Percentiles rank a stretch among this genome's conserved stretches.
phyloP scores from a whole-genome alignment of 345 rosid species.

The Arabidopsis thaliana region TAIR10.1 NC_003071.7:10619001-10619500 shows the following conservation, averaged over 20 bases:
- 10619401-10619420: conserved; percentile 58
- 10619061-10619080: conserved; percentile 26
- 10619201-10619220: conserved; percentile 56
- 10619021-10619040: conserved; percentile 1
- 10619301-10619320: conserved; percentile 60
- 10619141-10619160: conserved; percentile 45
- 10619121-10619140: conserved; percentile 39
- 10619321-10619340: conserved; percentile 57
- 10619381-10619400: conserved; percentile 71
- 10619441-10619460: conserved; percentile 55
- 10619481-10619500: neutral
- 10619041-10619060: conserved; percentile 34
- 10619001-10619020: neutral
- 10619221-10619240: conserved; percentile 52
- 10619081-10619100: conserved; percentile 20
- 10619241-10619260: conserved; percentile 69
- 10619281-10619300: conserved; percentile 55
- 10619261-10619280: conserved; percentile 59
- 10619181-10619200: conserved; percentile 59
- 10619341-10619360: conserved; percentile 67
- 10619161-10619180: conserved; percentile 72
- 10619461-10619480: neutral
- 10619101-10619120: conserved; percentile 49
- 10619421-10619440: conserved; percentile 63
- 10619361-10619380: conserved; percentile 54